Conservation (phyloP, 73 alveolate genomes). For the Tetrahymena elliotti region DNA sequence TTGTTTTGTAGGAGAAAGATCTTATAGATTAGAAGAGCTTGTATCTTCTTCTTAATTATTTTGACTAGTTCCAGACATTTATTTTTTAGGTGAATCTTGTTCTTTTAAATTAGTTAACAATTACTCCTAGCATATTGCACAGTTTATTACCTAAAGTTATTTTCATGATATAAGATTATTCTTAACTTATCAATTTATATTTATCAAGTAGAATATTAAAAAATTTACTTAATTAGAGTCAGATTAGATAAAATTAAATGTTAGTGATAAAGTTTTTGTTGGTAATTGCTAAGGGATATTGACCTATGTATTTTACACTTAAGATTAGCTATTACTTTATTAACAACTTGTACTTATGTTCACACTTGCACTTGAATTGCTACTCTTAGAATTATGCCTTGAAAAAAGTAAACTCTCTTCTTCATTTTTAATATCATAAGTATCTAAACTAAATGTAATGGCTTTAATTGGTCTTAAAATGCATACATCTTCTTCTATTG, state of each 20-base stretch:
- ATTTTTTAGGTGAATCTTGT: neutral
- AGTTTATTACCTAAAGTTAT: neutral
- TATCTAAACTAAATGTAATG: neutral
- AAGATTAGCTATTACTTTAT: neutral
- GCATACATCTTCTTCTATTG: neutral
- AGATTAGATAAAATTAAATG: neutral
- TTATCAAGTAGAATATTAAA: neutral
- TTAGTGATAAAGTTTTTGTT: neutral
- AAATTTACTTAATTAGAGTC: neutral
- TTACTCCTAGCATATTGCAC: neutral
- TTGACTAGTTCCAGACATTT: neutral
- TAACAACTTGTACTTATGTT: neutral
- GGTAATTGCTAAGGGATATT: neutral
- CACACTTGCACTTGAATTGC: neutral
- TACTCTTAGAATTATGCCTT: neutral
- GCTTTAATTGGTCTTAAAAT: neutral
- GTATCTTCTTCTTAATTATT: neutral
- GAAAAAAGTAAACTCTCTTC: neutral
- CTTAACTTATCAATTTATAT: neutral
- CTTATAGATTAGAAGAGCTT: neutral
- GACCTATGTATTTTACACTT: neutral
- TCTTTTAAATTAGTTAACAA: neutral
- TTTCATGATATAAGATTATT: neutral
- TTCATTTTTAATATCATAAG: neutral
- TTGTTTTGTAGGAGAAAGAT: neutral